A percentile compares a stretch with the other conserved stretches of the same genome.
phyloP scores from a whole-genome alignment of 179 eudicot species.

The Spinacia oleracea region DNA sequence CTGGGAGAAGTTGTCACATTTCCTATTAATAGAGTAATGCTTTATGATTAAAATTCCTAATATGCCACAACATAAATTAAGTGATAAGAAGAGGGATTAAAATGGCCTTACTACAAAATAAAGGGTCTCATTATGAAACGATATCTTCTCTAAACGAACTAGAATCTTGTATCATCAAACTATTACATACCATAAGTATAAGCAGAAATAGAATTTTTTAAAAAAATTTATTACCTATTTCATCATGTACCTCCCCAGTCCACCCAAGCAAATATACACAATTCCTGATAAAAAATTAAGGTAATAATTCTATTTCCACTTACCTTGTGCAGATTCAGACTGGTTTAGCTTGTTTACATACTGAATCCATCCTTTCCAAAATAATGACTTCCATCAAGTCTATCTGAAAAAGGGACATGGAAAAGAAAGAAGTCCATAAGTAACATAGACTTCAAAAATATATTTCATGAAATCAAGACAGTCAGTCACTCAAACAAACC shows the following conservation, averaged over 20 bases:
- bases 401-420: slow-evolving; percentile 13
- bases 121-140: no score
- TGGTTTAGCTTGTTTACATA: neutral
- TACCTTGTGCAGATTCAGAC: neutral
- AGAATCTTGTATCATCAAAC: neutral
- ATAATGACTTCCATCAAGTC: neutral
- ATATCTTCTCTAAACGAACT: no score
- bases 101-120: neutral
- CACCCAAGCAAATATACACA: neutral
- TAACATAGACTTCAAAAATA: neutral
- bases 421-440: slow-evolving; percentile 4
- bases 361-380: neutral
- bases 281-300: neutral
- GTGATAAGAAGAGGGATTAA: neutral
- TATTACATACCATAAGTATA: slow-evolving; percentile 4
- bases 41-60: neutral
- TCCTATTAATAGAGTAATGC: neutral
- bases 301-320: neutral
- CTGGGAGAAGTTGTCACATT: neutral
- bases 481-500: no score
- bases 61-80: neutral
- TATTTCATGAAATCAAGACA: neutral
- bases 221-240: neutral
- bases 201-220: no score
- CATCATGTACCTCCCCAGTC: neutral